Conservation (phyloP, 371 early-diverging fungal genomes). For the Lichtheimia corymbifera region DNA sequence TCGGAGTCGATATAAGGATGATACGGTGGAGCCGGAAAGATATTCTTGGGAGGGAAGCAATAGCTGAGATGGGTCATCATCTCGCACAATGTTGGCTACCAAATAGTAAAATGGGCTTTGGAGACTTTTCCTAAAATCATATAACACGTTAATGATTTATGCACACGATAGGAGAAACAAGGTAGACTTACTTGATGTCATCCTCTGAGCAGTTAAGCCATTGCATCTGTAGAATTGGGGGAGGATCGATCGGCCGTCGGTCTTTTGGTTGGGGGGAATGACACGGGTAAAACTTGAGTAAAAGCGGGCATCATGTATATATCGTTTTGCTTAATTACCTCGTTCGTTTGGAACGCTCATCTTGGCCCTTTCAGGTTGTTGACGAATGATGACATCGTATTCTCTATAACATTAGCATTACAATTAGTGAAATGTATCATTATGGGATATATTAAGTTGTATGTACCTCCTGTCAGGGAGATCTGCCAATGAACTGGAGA, state of each 20-base stretch:
- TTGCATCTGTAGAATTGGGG: conserved; percentile 46
- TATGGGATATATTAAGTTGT: background rate
- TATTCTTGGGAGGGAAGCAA: conserved; percentile 35
- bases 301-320: background rate
- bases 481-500: conserved; percentile 35
- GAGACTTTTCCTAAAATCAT: conserved; percentile 37
- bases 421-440: background rate
- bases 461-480: conserved; percentile 35
- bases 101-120: conserved; percentile 54
- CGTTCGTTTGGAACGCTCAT: conserved; percentile 37
- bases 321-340: conserved; percentile 23
- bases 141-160: background rate
- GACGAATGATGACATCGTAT: conserved; percentile 29
- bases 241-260: conserved; percentile 50
- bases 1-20: conserved; percentile 42
- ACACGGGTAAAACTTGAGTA: background rate
- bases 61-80: conserved; percentile 17
- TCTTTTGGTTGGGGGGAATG: background rate
- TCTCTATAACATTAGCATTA: conserved; percentile 7
- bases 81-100: conserved; percentile 38
- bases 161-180: background rate
- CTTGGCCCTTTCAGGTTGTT: conserved; percentile 35
- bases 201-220: conserved; percentile 34
- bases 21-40: conserved; percentile 46
- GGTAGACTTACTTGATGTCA: conserved; percentile 38